Evolutionary conservation across 768 basidiomycete genomes (phyloP).

Genomic region (Lentinula aciculospora): DNA sequence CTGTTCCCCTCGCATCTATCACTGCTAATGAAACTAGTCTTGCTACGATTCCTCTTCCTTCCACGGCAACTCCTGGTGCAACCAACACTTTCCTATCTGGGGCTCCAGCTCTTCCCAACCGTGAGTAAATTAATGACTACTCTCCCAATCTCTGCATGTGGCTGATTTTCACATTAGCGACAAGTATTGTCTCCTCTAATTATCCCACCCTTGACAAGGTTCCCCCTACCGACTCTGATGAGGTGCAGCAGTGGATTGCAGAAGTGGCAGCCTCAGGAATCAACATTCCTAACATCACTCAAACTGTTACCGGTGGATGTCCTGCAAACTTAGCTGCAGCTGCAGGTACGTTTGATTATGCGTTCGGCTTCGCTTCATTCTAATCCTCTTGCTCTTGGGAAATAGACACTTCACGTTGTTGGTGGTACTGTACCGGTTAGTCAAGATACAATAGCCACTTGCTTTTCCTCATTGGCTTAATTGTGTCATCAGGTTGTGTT

Average conservation of each 20-base stretch:
- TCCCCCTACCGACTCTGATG: constrained; percentile 50
- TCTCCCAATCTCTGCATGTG: not conserved
- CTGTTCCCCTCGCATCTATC: constrained; percentile 49
- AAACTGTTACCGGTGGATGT: constrained; percentile 48
- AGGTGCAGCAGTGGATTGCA: constrained; percentile 68
- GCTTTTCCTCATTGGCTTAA: not conserved
- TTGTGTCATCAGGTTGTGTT: constrained; percentile 33
- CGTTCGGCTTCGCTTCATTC: constrained; percentile 39
- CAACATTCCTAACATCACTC: constrained; percentile 46
- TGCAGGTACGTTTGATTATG: constrained; percentile 18
- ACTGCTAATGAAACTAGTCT: constrained; percentile 34
- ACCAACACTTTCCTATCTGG: constrained; percentile 43
- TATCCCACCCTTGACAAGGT: constrained; percentile 64
- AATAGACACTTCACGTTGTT: constrained; percentile 35
- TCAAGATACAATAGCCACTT: not conserved
- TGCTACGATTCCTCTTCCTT: constrained; percentile 37
- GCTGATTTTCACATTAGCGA: constrained; percentile 24
- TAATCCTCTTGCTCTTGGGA: not conserved
- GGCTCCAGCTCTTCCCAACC: constrained; percentile 57
- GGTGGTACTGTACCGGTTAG: constrained; percentile 56
- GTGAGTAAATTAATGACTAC: constrained; percentile 23
- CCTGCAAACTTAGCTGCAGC: constrained; percentile 49
- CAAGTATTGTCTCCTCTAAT: constrained; percentile 38
- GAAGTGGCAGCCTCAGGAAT: constrained; percentile 54
- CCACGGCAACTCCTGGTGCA: constrained; percentile 45